These are phyloP conservation scores for Scutellaria galericulata DNA, from an alignment of 257 asterid genomes.

Conservation along the genomic window DNA sequence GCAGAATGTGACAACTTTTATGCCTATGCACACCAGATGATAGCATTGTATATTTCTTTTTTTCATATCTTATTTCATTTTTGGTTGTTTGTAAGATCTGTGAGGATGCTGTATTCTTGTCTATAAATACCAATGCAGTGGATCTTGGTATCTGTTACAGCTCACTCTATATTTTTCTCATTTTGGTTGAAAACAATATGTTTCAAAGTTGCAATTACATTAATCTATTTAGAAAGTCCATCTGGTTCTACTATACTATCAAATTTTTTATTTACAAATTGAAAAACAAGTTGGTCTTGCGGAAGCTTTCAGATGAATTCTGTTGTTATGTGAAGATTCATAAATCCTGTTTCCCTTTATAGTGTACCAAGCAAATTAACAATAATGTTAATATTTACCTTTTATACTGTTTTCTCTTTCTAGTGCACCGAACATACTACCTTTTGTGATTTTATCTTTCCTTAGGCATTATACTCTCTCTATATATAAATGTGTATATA, in stretches of 20 bases:
- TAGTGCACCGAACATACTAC: background rate
- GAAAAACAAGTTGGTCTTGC: background rate
- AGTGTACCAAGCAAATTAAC: too few relatives aligned
- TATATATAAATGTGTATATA: too few relatives aligned
- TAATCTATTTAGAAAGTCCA: slow-evolving; percentile 16
- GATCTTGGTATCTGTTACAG: background rate
- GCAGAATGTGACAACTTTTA: slow-evolving; percentile 24
- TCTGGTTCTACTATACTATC: background rate
- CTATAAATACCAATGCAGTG: slow-evolving; percentile 17
- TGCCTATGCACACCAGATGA: slow-evolving; percentile 25
- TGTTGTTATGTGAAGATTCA: background rate
- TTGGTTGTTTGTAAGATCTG: slow-evolving; percentile 1
- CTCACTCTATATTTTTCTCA: background rate
- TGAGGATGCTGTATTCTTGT: slow-evolving; percentile 29
- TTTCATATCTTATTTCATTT: background rate
- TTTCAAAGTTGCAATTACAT: slow-evolving; percentile 18
- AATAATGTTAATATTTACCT: background rate
- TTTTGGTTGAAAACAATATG: background rate
- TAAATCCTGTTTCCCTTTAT: background rate
- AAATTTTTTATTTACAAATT: too few relatives aligned
- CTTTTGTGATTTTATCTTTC: too few relatives aligned
- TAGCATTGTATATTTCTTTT: slow-evolving; percentile 21
- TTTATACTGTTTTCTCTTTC: slow-evolving; percentile 24
- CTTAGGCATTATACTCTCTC: too few relatives aligned
- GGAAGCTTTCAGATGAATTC: slow-evolving; percentile 12